Evolutionary conservation across 768 basidiomycete species (phyloP), one percentile per base, ranked within the genome.

Genomic region (Austroboletus eburneus): DNA sequence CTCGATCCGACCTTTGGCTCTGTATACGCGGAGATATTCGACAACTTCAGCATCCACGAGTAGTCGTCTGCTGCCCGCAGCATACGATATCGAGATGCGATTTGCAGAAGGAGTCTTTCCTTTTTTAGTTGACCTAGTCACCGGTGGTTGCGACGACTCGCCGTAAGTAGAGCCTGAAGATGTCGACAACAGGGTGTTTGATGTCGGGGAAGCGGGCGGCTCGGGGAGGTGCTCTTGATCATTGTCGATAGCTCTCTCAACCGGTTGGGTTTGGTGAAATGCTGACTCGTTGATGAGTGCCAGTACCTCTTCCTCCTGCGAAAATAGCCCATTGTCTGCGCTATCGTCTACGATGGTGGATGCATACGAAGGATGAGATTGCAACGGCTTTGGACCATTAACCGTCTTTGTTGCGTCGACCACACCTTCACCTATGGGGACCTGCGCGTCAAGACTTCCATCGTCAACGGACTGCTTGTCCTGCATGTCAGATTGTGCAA

Each of bases 61-160:
- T 41, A 99, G 73, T 33, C 96, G 78, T 40, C 90, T 75, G 48
- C 85, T 85, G 41, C 91, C 92, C 36, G 85, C 85, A 46, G 92
- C 91, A 67, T 96, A 99, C 1, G 95, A 87, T 64, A 98, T 92
- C 8, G 94, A 96, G n/a, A 99, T 68, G 16, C 88, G 80, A 56
- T 90, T 91, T 24, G 87, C 83, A 34, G 87, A 88, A 9, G 87
- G 84, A 0, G 72, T 70, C 52, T 70, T 73, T 13, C 65, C 68
- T 17, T 64, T 57, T 52, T 76, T 77, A 10, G 55, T 43, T 27
- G 46, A 42, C 24, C 43, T 32, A 18, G 36, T 42, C 39, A 60
- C 49, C 40, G 61, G 67, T n/a, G 67, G 63, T 23, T 69, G 62
- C 1, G 69, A 68, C 10, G 66, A 48, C 36, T 80, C 80, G 46